Percentiles rank a stretch among this genome's conserved stretches.
Evolutionary conservation across 2,329 filamentous ascomycete species (phyloP).

Genomic region (Paracoccidioides lutzii): DNA sequence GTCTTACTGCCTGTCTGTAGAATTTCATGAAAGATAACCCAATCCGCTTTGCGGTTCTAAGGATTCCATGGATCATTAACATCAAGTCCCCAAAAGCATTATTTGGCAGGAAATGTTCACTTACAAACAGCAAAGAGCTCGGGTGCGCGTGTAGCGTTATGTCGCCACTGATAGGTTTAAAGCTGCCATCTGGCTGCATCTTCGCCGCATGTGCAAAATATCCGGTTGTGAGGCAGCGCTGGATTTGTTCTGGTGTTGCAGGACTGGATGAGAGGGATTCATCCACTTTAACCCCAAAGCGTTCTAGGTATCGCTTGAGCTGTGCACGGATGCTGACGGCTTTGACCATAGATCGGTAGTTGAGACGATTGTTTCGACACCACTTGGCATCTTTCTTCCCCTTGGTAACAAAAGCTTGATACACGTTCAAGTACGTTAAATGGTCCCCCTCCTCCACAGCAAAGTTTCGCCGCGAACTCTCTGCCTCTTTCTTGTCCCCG

Average conservation of each 20-base stretch:
- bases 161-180: slow-evolving; percentile 69
- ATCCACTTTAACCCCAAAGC: slow-evolving; percentile 60
- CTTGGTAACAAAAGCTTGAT: slow-evolving; percentile 70
- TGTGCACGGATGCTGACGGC: slow-evolving; percentile 81
- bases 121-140: slow-evolving; percentile 74
- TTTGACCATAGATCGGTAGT: slow-evolving; percentile 69
- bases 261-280: slow-evolving; percentile 37
- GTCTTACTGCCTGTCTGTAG: slow-evolving; percentile 80
- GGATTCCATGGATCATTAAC: background rate
- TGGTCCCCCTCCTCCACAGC: slow-evolving; percentile 91
- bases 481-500: slow-evolving; percentile 60
- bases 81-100: background rate
- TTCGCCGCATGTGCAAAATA: slow-evolving; percentile 88
- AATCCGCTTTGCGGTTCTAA: slow-evolving; percentile 79
- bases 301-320: slow-evolving; percentile 72
- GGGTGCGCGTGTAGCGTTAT: slow-evolving; percentile 77
- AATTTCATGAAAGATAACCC: slow-evolving; percentile 91
- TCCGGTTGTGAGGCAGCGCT: slow-evolving; percentile 72
- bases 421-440: slow-evolving; percentile 84
- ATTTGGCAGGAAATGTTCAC: slow-evolving; percentile 16
- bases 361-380: slow-evolving; percentile 75
- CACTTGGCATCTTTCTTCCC: slow-evolving; percentile 75
- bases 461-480: slow-evolving; percentile 65
- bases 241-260: slow-evolving; percentile 54
- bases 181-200: slow-evolving; percentile 88